Base-by-base conservation (phyloP, 2,329 filamentous ascomycete genomes). In the Botrytis medusae region DNA sequence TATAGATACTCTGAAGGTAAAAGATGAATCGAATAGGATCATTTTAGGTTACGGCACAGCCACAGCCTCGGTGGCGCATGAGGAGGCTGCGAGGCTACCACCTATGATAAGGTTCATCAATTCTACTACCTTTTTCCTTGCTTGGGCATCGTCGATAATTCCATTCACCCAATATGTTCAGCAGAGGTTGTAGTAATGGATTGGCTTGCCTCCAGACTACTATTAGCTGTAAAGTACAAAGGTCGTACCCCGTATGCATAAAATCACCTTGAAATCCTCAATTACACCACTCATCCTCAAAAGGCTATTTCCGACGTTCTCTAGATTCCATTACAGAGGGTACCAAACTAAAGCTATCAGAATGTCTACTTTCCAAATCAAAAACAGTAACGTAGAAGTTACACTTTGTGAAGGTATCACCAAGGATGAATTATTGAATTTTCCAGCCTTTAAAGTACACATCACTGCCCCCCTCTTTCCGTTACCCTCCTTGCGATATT, bases 391-490 rank as follows among this genome's bases (percentile, higher is more conserved):
- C 69, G 64, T 87, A 71, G 80, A 82, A 7, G 82, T 88, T 65
- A 83, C 78, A 20, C 81, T 87, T 0, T 84, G 85, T 0, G 78
- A 83, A 0, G 85, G 83, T 4, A 82, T 88, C n/a, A 79, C 84
- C 0, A 79, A 84, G 68, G 80, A 85, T 0, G 82, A 85, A 71
- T 79, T 88, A 3, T 78, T 82, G 12, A 76, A 76, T 8, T 88
- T 88, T 76, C 81, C 81, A 6, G 86, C 87, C 0, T 88, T 88
- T 76, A 85, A 82, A 9, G 86, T 86, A 79, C 8, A 32, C 54
- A 44, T 57, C 46, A n/a, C 44, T n/a, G 6, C 46, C 59, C 46
- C 12, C 9, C 46, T 54, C 51, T 57, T 57, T 57, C 51, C 46
- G 64, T 40, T 71, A 60, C 42, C 63, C 64, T 16, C 64, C 29